phyloP scores from a whole-genome alignment of 805 yeast species.

The Debaryomyces castellii region DNA sequence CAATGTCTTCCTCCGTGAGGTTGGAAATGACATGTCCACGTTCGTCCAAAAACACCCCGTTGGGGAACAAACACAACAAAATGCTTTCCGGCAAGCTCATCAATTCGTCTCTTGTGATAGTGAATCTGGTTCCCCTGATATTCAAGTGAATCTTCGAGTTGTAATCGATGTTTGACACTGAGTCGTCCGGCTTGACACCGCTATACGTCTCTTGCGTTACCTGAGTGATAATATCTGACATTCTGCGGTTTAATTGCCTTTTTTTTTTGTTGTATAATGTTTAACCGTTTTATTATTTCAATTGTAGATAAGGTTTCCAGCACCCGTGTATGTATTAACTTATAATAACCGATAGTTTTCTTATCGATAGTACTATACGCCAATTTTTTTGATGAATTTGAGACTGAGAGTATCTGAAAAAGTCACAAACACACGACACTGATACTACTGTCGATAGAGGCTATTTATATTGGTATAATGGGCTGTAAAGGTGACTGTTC shows the following conservation, averaged over 20 bases:
- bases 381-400: not conserved
- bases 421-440: not conserved
- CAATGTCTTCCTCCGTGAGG: conserved; percentile 76
- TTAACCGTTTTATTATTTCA: not conserved
- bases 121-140: conserved; percentile 71
- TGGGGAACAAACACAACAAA: conserved; percentile 81
- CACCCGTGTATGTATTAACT: conserved; percentile 8
- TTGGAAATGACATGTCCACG: conserved; percentile 77
- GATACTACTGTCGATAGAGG: too few species aligned
- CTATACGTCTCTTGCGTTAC: conserved; percentile 47
- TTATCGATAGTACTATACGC: not conserved
- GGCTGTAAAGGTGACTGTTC: conserved; percentile 13
- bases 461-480: not conserved
- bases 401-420: not conserved
- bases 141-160: conserved; percentile 73
- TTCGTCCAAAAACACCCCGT: conserved; percentile 80
- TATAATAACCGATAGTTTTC: not conserved
- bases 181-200: conserved; percentile 19
- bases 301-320: conserved; percentile 12
- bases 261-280: not conserved
- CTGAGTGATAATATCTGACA: conserved; percentile 67
- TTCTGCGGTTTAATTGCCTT: conserved; percentile 6
- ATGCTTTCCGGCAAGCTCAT: conserved; percentile 91
- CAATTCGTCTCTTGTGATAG: conserved; percentile 82
- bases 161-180: conserved; percentile 44